Base-by-base conservation (phyloP, 2,329 filamentous ascomycete species). In the Harringtonia lauricola region DNA sequence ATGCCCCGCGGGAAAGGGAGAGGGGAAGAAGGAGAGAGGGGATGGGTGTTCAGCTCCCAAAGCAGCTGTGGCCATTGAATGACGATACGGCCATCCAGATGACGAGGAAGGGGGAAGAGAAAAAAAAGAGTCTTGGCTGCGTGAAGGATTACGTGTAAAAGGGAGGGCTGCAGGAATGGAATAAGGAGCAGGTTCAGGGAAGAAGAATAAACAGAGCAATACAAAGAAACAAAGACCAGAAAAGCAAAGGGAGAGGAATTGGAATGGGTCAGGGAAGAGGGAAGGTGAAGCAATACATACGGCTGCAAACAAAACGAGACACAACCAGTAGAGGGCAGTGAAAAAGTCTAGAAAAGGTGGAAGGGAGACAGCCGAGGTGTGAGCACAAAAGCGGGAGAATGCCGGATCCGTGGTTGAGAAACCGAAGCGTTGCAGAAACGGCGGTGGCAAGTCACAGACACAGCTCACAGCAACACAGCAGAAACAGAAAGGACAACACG, bases 371-470 rank as follows among this genome's bases (percentile, higher is more conserved):
- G 22, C n/a, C 21, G 13, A 12, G 31, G 30, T 13, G 18, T 17
- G 29, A 35, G 30, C 30, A 42, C n/a, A 21, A 17, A 28, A 24
- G 19, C 34, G 18, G 14, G 17, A 18, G 28, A 13, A 4, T 19
- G 3, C 24, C 28, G 28, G 36, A 24, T 44, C 39, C 36, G 42
- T 39, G 14, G 35, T 26, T 19, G 28, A 38, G 42, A 45, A 37
- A 41, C 39, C 42, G 39, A 39, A 40, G 39, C 21, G 42, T 39
- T 42, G 42, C 42, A 47, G 39, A 37, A 14, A 26, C 24, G 24
- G 24, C 24, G 24, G 10, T 10, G 24, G 24, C 24, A 26, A 39
- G 24, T 26, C 24, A 10, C 24, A 26, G 24, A 26, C 24, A 10
- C 24, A 26, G 24, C 24, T 7, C 24, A 10, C 24, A 26, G 24